phyloP scores from a whole-genome alignment of 1,284 basidiomycete species.

The Vanrija pseudolonga region DNA sequence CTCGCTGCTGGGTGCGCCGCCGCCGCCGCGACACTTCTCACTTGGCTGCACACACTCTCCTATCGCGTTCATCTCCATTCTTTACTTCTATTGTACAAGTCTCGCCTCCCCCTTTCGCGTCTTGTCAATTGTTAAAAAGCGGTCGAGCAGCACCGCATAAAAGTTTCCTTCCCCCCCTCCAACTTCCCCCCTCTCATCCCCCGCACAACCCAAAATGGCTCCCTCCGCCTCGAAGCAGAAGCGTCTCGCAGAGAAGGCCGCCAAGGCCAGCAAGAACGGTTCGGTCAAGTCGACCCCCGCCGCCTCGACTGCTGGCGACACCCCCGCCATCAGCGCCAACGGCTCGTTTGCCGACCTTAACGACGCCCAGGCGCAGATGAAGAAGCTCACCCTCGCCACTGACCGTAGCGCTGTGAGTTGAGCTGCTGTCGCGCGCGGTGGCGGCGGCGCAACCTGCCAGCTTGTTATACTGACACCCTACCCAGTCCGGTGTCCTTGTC shows the following conservation, averaged over 20 bases:
- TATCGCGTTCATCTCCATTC: no score
- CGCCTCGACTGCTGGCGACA: conserved; percentile 61
- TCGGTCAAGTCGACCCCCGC: conserved; percentile 54
- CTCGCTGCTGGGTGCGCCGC: no score
- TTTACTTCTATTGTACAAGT: no score
- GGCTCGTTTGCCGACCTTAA: conserved; percentile 60
- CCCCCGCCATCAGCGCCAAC: conserved; percentile 70
- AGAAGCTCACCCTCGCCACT: conserved; percentile 78
- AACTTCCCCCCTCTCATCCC: background rate
- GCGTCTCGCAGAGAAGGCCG: conserved; percentile 83
- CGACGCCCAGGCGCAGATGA: conserved; percentile 62
- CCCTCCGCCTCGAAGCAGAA: conserved; percentile 57
- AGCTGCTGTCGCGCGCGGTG: background rate
- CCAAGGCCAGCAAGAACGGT: conserved; percentile 57
- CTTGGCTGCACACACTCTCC: no score
- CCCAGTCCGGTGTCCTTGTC: conserved; percentile 76
- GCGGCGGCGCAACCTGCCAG: background rate
- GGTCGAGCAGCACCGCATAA: background rate
- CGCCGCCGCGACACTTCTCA: no score
- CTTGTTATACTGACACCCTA: background rate
- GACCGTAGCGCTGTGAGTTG: conserved; percentile 62
- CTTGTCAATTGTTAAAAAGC: background rate
- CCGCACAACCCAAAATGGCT: conserved; percentile 37
- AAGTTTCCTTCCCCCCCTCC: background rate
- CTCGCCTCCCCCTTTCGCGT: no score